phyloP scores from a whole-genome alignment of 805 yeast species.

The Lachancea lanzarotensis region DNA sequence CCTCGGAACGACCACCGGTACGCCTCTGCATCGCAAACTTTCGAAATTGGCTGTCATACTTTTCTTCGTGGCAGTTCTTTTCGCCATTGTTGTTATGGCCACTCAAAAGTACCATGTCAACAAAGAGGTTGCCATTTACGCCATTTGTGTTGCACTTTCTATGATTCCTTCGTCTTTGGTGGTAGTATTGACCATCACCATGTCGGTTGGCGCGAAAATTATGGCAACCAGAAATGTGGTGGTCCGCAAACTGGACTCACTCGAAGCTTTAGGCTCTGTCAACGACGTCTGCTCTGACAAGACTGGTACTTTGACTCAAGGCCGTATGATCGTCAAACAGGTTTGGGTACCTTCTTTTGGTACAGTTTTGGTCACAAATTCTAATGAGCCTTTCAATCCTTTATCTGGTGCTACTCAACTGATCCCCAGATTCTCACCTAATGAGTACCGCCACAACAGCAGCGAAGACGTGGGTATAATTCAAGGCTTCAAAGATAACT shows the following conservation, averaged over 20 bases:
- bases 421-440: conserved; percentile 63
- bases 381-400: conserved; percentile 80
- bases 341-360: conserved; percentile 79
- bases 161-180: conserved; percentile 99
- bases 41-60: conserved; percentile 70
- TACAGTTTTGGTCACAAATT: conserved; percentile 52
- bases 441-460: conserved; percentile 26
- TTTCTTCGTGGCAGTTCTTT: conserved; percentile 71
- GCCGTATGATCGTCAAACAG: conserved; percentile 82
- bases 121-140: conserved; percentile 78
- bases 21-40: conserved; percentile 72
- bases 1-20: conserved; percentile 70
- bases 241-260: conserved; percentile 86
- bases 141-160: conserved; percentile 93
- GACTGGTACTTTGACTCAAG: conserved; percentile 85
- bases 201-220: conserved; percentile 91
- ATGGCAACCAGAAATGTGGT: conserved; percentile 95
- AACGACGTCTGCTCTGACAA: conserved; percentile 90
- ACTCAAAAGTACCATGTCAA: conserved; percentile 71
- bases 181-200: conserved; percentile 92
- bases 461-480: conserved; percentile 28
- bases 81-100: conserved; percentile 83
- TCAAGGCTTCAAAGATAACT: conserved; percentile 19
- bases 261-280: conserved; percentile 90
- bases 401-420: conserved; percentile 83